These are phyloP conservation scores for Neoascochyta sp. DNA, from an alignment of 2,329 filamentous ascomycete genomes.

Conservation along the genomic window DNA sequence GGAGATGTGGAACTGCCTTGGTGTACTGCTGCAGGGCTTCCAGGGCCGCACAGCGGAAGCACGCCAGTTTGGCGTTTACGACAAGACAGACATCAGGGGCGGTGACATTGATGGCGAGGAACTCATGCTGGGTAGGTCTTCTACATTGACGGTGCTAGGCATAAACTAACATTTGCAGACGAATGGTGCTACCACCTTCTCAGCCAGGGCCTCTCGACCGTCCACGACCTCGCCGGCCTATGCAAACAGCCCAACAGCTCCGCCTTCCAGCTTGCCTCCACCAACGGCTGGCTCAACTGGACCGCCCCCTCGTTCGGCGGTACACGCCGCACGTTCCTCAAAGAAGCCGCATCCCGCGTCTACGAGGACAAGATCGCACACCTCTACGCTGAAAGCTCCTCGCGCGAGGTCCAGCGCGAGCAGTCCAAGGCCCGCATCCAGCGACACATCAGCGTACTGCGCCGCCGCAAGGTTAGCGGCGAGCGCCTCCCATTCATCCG, in stretches of 20 bases:
- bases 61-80: conserved; percentile 54
- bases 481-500: conserved; percentile 34
- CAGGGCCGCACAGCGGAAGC: conserved; percentile 55
- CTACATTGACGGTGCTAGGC: neutral
- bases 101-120: conserved; percentile 53
- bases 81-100: conserved; percentile 44
- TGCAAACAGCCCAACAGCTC: conserved; percentile 37
- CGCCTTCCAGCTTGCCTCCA: conserved; percentile 52
- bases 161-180: conserved; percentile 41
- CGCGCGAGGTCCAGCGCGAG: conserved; percentile 38
- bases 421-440: conserved; percentile 44
- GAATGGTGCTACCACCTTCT: conserved; percentile 61
- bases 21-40: conserved; percentile 54
- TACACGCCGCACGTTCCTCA: conserved; percentile 56
- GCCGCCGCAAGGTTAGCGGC: conserved; percentile 34
- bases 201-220: conserved; percentile 55
- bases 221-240: conserved; percentile 50
- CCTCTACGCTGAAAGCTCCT: conserved; percentile 31
- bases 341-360: conserved; percentile 57
- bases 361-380: conserved; percentile 53
- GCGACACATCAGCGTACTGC: conserved; percentile 43
- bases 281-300: conserved; percentile 58
- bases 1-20: conserved; percentile 61
- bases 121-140: conserved; percentile 47
- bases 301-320: conserved; percentile 44